These are phyloP conservation scores for Pseudogymnoascus destructans DNA, from an alignment of 2,329 filamentous ascomycete genomes.

Conservation along the genomic window DNA sequence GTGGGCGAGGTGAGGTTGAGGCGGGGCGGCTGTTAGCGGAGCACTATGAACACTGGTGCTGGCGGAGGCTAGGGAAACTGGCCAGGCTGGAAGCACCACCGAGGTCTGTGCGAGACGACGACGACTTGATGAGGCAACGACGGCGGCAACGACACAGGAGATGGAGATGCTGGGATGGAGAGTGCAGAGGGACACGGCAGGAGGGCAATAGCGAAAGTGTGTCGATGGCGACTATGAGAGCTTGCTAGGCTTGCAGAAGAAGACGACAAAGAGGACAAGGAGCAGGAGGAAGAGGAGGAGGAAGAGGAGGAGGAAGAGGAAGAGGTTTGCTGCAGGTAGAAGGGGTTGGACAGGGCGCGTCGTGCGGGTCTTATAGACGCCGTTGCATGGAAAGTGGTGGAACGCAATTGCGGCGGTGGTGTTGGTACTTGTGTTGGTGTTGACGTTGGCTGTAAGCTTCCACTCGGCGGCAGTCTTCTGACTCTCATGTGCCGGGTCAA, in stretches of 20 bases:
- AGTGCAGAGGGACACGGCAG: background rate
- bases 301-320: background rate
- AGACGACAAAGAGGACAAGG: background rate
- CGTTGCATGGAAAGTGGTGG: background rate
- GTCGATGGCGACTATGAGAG: background rate
- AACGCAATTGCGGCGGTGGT: background rate
- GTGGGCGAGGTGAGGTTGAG: constrained; percentile 1
- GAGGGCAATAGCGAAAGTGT: background rate
- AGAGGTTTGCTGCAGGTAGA: background rate
- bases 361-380: constrained; percentile 4
- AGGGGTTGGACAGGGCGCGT: background rate
- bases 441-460: background rate
- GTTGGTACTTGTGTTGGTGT: background rate
- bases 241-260: background rate
- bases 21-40: constrained; percentile 4
- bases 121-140: background rate
- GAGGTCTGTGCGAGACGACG: constrained; percentile 5
- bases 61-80: background rate
- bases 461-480: background rate
- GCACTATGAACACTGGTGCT: constrained; percentile 3
- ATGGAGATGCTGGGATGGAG: background rate
- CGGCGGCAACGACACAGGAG: background rate
- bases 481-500: background rate
- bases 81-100: background rate
- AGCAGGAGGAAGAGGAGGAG: background rate